Base-by-base conservation (phyloP, 441 rosid genomes). In the Erysimum pusillum region DNA sequence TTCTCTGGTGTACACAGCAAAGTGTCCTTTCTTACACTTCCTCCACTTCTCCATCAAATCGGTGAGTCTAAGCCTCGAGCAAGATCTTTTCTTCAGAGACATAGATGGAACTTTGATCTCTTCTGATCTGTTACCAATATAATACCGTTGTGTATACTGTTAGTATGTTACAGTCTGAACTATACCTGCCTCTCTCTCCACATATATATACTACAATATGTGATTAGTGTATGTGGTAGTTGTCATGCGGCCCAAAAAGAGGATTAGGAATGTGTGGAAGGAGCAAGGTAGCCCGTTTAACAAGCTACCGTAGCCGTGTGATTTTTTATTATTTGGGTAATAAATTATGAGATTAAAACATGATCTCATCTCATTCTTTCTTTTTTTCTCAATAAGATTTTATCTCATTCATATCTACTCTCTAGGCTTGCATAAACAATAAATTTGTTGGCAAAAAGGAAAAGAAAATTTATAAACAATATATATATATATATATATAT, bases 11-110 rank as follows among this genome's bases (percentile, higher is more conserved):
- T 82, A 85, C 8, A 85, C 83, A 12, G 84, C 75, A 54, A 86
- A 86, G 76, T 80, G 82, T 1, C 88, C 91, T 61, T 79, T 85
- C 84, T 83, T 85, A 69, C 76, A 82, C 62, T 71, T 82, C 52
- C 67, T 80, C 85, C 86, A 79, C 59, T 80, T 84, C 66, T 76
- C 83, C 63, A 79, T 64, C 25, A 79, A 64, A 65, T 81, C 82
- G 1, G 69, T 49, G 61, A 76, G 76, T 38, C 77, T 71, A 2
- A 78, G 56, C 72, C 49, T 63, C 71, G n/a, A 75, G 13, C 83
- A 76, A 51, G 80, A 74, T 25, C 66, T 35, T 60, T 70, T 84
- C 83, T 61, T 70, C 57, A 54, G 44, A 17, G 69, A 63, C 69
- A 63, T 63, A 5, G 6, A 8, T 3, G 54, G 14, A 45, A 17